phyloP scores from a whole-genome alignment of 176 grass and related monocot genomes.

The Puya raimondii region DNA sequence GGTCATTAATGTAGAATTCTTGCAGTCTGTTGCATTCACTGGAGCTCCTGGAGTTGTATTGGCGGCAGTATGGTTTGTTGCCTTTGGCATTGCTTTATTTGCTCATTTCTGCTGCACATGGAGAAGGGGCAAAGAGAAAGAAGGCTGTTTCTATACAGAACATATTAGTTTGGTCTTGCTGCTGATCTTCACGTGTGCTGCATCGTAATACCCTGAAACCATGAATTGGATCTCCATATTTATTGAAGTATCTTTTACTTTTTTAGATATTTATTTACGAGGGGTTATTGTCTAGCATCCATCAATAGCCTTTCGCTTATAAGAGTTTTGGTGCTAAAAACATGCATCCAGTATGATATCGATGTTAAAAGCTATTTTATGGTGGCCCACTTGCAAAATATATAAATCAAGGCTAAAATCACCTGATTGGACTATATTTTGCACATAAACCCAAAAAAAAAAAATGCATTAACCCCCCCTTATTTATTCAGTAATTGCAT shows the following conservation, averaged over 20 bases:
- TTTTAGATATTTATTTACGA: neutral
- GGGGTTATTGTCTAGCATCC: too few relatives aligned
- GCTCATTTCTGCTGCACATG: constrained; percentile 39
- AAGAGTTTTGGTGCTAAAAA: too few relatives aligned
- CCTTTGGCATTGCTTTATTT: constrained; percentile 42
- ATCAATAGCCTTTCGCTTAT: too few relatives aligned
- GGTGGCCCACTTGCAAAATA: too few relatives aligned
- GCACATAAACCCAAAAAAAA: too few relatives aligned
- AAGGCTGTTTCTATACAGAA: constrained; percentile 19
- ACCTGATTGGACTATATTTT: too few relatives aligned
- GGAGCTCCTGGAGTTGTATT: constrained; percentile 65
- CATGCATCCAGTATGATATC: too few relatives aligned
- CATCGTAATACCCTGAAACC: constrained; percentile 48
- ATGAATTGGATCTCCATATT: neutral
- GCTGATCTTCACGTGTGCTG: constrained; percentile 40
- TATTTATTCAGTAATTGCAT: too few relatives aligned
- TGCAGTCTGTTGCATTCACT: constrained; percentile 90
- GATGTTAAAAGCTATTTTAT: too few relatives aligned
- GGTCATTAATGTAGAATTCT: neutral
- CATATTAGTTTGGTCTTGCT: constrained; percentile 35
- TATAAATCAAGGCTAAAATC: too few relatives aligned
- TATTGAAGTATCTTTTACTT: constrained; percentile 8
- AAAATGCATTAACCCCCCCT: too few relatives aligned
- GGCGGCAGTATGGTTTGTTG: constrained; percentile 48
- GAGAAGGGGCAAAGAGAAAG: constrained; percentile 43